A percentile compares a stretch with the other conserved stretches of the same genome.
phyloP scores from a whole-genome alignment of 1,139 yeast genomes.

The Petasospora rhodanensis region DNA sequence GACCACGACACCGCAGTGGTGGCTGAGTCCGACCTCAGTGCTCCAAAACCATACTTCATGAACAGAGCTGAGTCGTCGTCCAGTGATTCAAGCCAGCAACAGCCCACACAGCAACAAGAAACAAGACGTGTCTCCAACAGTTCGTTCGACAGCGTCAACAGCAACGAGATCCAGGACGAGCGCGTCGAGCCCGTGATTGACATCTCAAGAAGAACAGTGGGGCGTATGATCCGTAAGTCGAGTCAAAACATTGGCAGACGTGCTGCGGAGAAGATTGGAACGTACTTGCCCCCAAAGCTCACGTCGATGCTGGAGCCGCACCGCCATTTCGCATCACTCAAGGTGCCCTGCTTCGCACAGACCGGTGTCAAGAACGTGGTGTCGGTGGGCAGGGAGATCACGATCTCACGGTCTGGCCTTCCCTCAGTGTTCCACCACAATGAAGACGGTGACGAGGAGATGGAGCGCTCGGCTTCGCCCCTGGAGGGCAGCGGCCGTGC shows the following conservation, averaged over 20 bases:
- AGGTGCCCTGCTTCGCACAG: slow-evolving; percentile 54
- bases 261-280: slow-evolving; percentile 88
- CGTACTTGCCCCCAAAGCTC: slow-evolving; percentile 76
- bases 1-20: slow-evolving; percentile 7
- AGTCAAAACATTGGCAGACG: slow-evolving; percentile 54
- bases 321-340: slow-evolving; percentile 89
- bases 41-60: slow-evolving; percentile 17
- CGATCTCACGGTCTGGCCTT: slow-evolving; percentile 25
- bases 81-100: slow-evolving; percentile 11
- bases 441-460: slow-evolving; percentile 4
- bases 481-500: too few species aligned
- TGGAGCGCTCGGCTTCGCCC: slow-evolving; percentile 1
- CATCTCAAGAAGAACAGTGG: slow-evolving; percentile 64
- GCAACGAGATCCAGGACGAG: slow-evolving; percentile 35
- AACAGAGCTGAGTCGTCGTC: slow-evolving; percentile 28
- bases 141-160: slow-evolving; percentile 30
- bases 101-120: slow-evolving; percentile 23
- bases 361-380: slow-evolving; percentile 62
- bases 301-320: slow-evolving; percentile 88
- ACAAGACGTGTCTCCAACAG: slow-evolving; percentile 30
- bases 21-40: too few species aligned
- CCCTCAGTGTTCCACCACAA: slow-evolving; percentile 18
- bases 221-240: slow-evolving; percentile 57
- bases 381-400: slow-evolving; percentile 43
- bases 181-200: slow-evolving; percentile 61